Conservation (phyloP, 2,329 filamentous ascomycete genomes). For the Colletotrichum lentis region DNA sequence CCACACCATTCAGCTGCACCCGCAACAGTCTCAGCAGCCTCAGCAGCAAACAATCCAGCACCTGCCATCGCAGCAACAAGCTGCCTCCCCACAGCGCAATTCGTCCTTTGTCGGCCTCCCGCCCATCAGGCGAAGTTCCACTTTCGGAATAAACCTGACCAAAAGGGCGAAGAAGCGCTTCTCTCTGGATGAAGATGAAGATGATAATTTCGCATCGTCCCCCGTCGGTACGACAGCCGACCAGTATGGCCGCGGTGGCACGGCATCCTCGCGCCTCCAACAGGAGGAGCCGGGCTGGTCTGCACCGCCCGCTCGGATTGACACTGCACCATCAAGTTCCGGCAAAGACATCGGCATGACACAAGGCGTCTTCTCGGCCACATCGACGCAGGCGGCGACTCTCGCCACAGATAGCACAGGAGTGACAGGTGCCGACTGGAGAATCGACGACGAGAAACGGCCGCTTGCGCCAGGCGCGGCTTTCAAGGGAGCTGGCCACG, state of each 20-base stretch:
- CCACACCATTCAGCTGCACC: neutral
- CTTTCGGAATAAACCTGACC: conserved; percentile 56
- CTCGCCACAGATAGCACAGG: conserved; percentile 31
- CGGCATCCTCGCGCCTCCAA: conserved; percentile 2
- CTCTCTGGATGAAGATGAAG: conserved; percentile 48
- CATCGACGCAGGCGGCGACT: conserved; percentile 33
- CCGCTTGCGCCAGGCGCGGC: conserved; percentile 20
- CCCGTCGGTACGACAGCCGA: conserved; percentile 4
- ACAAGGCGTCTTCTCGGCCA: conserved; percentile 20
- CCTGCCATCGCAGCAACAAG: conserved; percentile 32
- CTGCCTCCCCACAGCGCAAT: conserved; percentile 50
- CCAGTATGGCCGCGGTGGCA: neutral
- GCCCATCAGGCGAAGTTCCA: conserved; percentile 65
- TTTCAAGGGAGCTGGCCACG: conserved; percentile 20
- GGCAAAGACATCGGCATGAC: conserved; percentile 27
- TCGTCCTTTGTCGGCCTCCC: conserved; percentile 66
- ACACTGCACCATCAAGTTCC: conserved; percentile 15
- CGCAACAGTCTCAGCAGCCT: neutral
- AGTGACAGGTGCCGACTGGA: conserved; percentile 16
- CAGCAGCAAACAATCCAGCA: conserved; percentile 39
- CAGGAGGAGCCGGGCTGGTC: neutral
- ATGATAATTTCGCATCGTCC: conserved; percentile 37
- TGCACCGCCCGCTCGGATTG: conserved; percentile 16
- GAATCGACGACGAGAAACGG: conserved; percentile 30
- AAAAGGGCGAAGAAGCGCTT: conserved; percentile 48